These are phyloP conservation scores for Fusarium albidum DNA, from an alignment of 2,329 filamentous ascomycete species.

Conservation along the genomic window DNA sequence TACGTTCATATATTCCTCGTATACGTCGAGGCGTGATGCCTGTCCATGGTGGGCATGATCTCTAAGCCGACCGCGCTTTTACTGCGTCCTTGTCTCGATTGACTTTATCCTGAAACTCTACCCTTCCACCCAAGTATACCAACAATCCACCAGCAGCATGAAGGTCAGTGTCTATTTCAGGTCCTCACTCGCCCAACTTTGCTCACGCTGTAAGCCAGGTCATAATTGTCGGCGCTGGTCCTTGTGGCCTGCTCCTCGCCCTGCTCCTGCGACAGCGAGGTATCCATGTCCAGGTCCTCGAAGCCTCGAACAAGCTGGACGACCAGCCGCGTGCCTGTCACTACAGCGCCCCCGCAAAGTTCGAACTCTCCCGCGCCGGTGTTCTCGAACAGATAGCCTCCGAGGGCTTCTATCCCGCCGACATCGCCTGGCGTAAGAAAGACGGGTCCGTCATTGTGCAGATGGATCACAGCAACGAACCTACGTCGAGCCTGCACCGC, in stretches of 20 bases:
- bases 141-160: too few species aligned
- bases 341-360: conserved; percentile 1
- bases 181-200: too few species aligned
- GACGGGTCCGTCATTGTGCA: background rate
- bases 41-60: too few species aligned
- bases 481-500: background rate
- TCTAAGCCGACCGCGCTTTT: too few species aligned
- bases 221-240: background rate
- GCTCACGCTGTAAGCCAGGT: background rate
- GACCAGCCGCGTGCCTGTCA: background rate
- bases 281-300: background rate
- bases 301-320: background rate
- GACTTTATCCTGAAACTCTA: too few species aligned
- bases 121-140: too few species aligned
- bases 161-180: too few species aligned
- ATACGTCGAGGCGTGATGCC: too few species aligned
- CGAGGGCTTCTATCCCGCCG: background rate
- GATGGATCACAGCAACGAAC: background rate
- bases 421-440: background rate
- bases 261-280: background rate
- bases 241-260: background rate
- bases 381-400: background rate
- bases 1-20: conserved; percentile 4
- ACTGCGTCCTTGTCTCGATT: too few species aligned
- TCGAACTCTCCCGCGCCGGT: background rate